These are phyloP conservation scores for Isatis lusitanica DNA, from an alignment of 441 rosid species.

Conservation along the genomic window DNA sequence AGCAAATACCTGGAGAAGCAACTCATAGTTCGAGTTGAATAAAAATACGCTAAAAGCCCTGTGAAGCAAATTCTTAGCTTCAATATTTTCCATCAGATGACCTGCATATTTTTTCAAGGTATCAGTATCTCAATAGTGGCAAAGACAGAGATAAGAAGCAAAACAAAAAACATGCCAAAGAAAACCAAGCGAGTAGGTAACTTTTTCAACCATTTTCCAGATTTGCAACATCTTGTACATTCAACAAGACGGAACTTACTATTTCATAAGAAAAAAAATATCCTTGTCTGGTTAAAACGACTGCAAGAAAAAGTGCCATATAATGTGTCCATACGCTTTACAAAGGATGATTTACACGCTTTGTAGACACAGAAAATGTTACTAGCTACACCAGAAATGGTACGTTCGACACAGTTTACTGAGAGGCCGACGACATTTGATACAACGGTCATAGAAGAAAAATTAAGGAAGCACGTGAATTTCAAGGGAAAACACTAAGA, in stretches of 20 bases:
- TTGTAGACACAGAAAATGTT: not conserved
- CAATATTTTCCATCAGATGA: slow-evolving; percentile 96
- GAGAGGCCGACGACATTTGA: not conserved
- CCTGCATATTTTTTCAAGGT: slow-evolving; percentile 49
- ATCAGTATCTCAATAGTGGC: not conserved
- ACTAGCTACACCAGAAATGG: not conserved
- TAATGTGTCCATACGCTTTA: not conserved
- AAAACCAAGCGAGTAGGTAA: not conserved
- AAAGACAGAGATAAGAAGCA: not conserved
- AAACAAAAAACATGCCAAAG: not conserved
- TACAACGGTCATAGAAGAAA: not conserved
- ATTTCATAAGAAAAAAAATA: not conserved
- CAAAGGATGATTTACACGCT: not conserved
- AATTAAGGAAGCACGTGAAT: not conserved
- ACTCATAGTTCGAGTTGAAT: slow-evolving; percentile 86
- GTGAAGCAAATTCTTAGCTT: slow-evolving; percentile 72
- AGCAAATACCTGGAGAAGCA: slow-evolving; percentile 82
- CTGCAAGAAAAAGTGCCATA: not conserved
- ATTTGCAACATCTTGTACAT: not conserved
- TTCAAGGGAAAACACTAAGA: not conserved
- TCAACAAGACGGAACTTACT: not conserved
- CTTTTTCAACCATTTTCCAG: slow-evolving; percentile 2
- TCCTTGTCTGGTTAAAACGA: not conserved
- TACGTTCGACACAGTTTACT: not conserved
- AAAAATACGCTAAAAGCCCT: slow-evolving; percentile 97